Evolutionary conservation across 208 protist genomes (phyloP).

Genomic region (Angomonas deanei): DNA sequence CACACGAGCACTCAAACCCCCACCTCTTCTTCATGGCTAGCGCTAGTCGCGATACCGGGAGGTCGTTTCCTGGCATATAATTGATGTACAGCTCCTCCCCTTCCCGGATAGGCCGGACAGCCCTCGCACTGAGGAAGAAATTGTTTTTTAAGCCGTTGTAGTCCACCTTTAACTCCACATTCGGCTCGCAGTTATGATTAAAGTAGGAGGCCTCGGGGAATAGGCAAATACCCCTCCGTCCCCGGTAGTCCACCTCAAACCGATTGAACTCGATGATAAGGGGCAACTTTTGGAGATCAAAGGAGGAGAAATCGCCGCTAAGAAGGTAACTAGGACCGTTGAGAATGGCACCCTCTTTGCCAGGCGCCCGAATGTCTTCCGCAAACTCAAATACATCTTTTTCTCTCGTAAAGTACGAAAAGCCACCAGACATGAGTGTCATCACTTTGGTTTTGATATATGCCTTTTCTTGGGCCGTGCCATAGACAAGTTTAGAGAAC

Average conservation of each 20-base stretch:
- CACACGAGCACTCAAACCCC: slow-evolving; percentile 84
- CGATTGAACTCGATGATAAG: slow-evolving; percentile 85
- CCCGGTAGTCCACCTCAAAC: slow-evolving; percentile 78
- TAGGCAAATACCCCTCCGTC: slow-evolving; percentile 66
- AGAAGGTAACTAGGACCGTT: slow-evolving; percentile 64
- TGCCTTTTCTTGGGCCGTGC: slow-evolving; percentile 41
- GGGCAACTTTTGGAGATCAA: slow-evolving; percentile 79
- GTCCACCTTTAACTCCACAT: slow-evolving; percentile 63
- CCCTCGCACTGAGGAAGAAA: slow-evolving; percentile 69
- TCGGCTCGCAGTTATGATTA: slow-evolving; percentile 83
- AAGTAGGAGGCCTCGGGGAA: slow-evolving; percentile 82
- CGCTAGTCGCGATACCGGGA: slow-evolving; percentile 62
- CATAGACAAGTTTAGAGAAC: slow-evolving; percentile 60
- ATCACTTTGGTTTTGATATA: slow-evolving; percentile 74
- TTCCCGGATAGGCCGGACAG: slow-evolving; percentile 58
- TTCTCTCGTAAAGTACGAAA: slow-evolving; percentile 83
- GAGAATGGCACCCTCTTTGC: slow-evolving; percentile 40
- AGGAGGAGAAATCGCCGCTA: slow-evolving; percentile 75
- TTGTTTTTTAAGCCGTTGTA: slow-evolving; percentile 74
- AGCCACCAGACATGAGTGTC: slow-evolving; percentile 78
- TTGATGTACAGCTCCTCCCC: slow-evolving; percentile 81
- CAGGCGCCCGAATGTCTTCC: slow-evolving; percentile 61
- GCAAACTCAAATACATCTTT: slow-evolving; percentile 82
- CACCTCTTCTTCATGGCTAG: slow-evolving; percentile 78
- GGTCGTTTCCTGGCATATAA: slow-evolving; percentile 82